These are phyloP conservation scores for Xylariales sp. DNA, from an alignment of 2,329 filamentous ascomycete species.

Conservation along the genomic window DNA sequence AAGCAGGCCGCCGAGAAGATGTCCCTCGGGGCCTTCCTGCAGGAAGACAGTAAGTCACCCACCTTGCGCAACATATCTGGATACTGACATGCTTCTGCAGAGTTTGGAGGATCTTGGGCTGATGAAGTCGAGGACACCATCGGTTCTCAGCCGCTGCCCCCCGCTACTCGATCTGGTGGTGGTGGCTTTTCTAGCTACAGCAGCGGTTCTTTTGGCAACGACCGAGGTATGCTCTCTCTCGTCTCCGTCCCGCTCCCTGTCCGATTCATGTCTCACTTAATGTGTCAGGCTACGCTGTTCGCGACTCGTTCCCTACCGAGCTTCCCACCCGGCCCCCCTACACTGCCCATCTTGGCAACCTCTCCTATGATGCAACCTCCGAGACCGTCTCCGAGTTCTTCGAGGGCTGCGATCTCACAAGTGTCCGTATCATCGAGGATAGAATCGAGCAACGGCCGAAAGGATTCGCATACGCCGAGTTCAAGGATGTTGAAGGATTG, in stretches of 20 bases:
- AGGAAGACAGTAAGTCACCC: constrained; percentile 72
- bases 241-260: neutral
- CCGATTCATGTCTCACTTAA: too few relatives aligned
- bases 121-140: constrained; percentile 95
- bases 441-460: constrained; percentile 91
- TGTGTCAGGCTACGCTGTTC: constrained; percentile 51
- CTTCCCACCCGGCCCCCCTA: constrained; percentile 90
- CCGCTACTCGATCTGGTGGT: constrained; percentile 21
- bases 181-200: constrained; percentile 24
- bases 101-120: constrained; percentile 81
- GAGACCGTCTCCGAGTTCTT: constrained; percentile 86
- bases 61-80: too few relatives aligned
- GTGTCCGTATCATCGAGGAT: constrained; percentile 94
- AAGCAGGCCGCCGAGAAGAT: constrained; percentile 87
- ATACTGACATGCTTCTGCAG: constrained; percentile 26
- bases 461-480: constrained; percentile 97
- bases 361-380: constrained; percentile 88
- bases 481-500: constrained; percentile 78
- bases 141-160: constrained; percentile 60
- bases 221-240: constrained; percentile 32
- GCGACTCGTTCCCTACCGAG: constrained; percentile 67
- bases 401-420: constrained; percentile 76
- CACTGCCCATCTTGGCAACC: constrained; percentile 93
- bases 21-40: constrained; percentile 94
- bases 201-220: constrained; percentile 24